Percentiles rank a stretch among this genome's conserved stretches.
Evolutionary conservation across 2,329 filamentous ascomycete species (phyloP).

Genomic region (Capronia epimyces): DNA sequence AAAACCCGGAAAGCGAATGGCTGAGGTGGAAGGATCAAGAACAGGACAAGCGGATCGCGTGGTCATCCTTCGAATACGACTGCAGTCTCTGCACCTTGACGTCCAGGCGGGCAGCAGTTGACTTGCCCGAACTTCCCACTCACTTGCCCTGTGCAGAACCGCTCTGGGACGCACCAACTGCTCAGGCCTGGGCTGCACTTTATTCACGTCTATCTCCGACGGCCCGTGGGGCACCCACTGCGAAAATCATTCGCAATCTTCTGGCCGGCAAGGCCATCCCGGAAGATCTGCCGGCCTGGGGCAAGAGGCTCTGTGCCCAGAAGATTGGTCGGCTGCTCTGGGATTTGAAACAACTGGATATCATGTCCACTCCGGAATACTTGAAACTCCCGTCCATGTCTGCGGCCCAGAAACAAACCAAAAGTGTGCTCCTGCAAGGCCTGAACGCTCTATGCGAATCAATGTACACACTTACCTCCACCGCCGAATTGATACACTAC

Average conservation of each 20-base stretch:
- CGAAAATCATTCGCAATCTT: conserved; percentile 19
- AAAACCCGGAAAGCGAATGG: conserved; percentile 11
- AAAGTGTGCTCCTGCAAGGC: conserved; percentile 19
- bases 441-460: conserved; percentile 18
- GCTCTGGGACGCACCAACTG: conserved; percentile 18
- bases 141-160: conserved; percentile 21
- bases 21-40: conserved; percentile 20
- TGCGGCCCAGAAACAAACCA: conserved; percentile 22
- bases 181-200: conserved; percentile 18
- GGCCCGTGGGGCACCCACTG: conserved; percentile 14
- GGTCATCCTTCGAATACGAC: conserved; percentile 23
- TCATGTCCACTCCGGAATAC: conserved; percentile 20
- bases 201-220: conserved; percentile 11
- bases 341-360: conserved; percentile 24
- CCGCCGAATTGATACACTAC: conserved; percentile 22
- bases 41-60: conserved; percentile 20
- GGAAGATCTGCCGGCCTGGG: conserved; percentile 19
- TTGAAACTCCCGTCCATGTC: conserved; percentile 17
- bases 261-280: conserved; percentile 16
- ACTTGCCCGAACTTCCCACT: conserved; percentile 19
- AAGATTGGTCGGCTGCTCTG: conserved; percentile 23
- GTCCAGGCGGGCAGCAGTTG: conserved; percentile 18
- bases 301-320: conserved; percentile 22
- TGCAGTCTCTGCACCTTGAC: conserved; percentile 23
- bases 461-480: conserved; percentile 17